Evolutionary conservation across 768 basidiomycete species (phyloP), one percentile per base, ranked within the genome.

Genomic region (Phylloporus sp.): DNA sequence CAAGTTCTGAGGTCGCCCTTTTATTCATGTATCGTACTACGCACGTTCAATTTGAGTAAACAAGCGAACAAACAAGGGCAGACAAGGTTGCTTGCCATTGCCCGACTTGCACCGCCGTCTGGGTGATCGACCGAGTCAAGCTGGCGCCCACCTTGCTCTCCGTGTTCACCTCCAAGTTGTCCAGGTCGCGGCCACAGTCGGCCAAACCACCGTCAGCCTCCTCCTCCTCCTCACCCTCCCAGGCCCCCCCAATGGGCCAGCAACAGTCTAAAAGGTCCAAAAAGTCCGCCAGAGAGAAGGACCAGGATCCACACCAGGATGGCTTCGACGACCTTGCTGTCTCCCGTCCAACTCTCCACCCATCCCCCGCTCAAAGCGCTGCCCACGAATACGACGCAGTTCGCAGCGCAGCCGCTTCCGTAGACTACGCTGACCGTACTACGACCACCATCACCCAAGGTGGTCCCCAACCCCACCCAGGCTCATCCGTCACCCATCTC

Each of bases 101-200:
- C 60, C 53, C 60, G 52, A 65, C 61, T 38, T 39, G 54, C 53
- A 56, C 55, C 53, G 55, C 55, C 52, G 53, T 54, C 52, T 55
- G 46, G 38, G 53, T 63, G 58, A 56, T 55, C 55, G 63, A 63
- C 54, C n/a, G n/a, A 56, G 55, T 52, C 58, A 87, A 77, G 65
- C 86, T 90, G 87, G 87, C 87, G 71, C 86, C 86, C 38, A 83
- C 86, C 61, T 76, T 90, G 38, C 74, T 90, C 63, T 84, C 86
- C 61, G 84, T 81, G 34, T 78, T 90, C 53, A 76, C 84, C 51
- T 81, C 81, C 51, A 76, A 84, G 67, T 74, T 86, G 47, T 55
- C 81, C 56, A 83, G 78, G 76, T 78, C 81, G 58, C 75, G 87
- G 71, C 73, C 81, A 31, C 81, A 84, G 62, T 87, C 86, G 46